A percentile compares a stretch with the other conserved stretches of the same genome.
Conservation (phyloP, 73 alveolate species). For the Durusdinium trenchii region DNA sequence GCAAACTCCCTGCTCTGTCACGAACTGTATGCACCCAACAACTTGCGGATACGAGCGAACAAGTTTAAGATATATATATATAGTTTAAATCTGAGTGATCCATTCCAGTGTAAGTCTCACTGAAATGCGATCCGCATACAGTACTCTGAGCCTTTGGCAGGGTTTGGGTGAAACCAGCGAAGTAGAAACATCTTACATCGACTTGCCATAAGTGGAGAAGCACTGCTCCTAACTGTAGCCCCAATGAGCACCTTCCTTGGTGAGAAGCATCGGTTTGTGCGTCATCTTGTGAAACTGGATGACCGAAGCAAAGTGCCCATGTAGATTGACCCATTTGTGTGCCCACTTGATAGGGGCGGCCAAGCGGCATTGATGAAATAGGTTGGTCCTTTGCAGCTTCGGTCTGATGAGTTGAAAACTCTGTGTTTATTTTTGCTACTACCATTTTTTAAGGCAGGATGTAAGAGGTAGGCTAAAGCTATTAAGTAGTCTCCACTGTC, state of each 20-base stretch:
- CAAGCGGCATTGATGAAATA: slow-evolving; percentile 72
- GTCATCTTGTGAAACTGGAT: not conserved
- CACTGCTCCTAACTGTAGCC: slow-evolving; percentile 4
- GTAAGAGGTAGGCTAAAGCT: too few relatives aligned
- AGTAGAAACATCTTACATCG: slow-evolving; percentile 56
- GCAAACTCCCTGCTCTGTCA: not conserved
- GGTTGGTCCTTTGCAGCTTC: slow-evolving; percentile 36
- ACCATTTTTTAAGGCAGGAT: too few relatives aligned
- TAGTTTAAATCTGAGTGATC: too few relatives aligned
- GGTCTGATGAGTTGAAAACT: not conserved
- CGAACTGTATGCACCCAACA: not conserved
- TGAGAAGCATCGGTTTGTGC: not conserved
- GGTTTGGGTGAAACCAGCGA: slow-evolving; percentile 52
- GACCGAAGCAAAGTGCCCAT: not conserved
- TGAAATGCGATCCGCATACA: slow-evolving; percentile 12
- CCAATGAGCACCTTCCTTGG: slow-evolving; percentile 70
- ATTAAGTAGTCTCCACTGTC: too few relatives aligned
- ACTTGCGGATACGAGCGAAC: too few relatives aligned
- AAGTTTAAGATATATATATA: too few relatives aligned
- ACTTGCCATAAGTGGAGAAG: not conserved
- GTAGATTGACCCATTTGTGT: not conserved
- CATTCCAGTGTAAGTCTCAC: too few relatives aligned
- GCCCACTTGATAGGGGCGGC: not conserved
- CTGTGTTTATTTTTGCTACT: not conserved
- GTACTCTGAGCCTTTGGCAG: slow-evolving; percentile 54